Evolutionary conservation across 192 early-diverging fungal genomes (phyloP), one percentile per base, ranked within the genome.

Genomic region (Mortierella hygrophila): DNA sequence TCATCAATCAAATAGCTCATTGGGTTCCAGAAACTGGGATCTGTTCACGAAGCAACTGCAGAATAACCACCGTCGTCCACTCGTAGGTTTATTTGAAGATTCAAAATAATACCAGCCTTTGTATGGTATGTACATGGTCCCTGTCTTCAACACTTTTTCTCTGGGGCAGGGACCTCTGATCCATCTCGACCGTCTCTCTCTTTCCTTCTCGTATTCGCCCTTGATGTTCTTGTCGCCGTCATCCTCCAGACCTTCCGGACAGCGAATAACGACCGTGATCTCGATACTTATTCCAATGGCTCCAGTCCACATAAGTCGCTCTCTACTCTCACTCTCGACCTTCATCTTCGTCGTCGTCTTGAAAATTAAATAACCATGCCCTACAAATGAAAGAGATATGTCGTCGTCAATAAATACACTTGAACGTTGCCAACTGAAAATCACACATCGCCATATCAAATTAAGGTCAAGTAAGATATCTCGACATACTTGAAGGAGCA

Each of bases 401-500:
- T 47, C 9, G 4, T 0, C 23, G 46, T 42, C 9, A 35, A 23
- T 44, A 18, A 35, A 23, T 44, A 18, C 60, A 2, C 13, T 29
- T 65, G 47, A 9, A 52, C 72, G 1, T 46, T 20, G 47, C 46
- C 29, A 29, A 42, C 0, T 46, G 44, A 44, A 71, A 0, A 32
- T 32, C 18, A 13, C 52, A 52, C 38, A 47, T 21, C 16, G 26
- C 20, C 26, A 13, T 26, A 57, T 4, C 7, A 37, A 20, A 37
- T 70, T 6, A 41, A n/a, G 38, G 26, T 10, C 3, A 20, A 70
- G 65, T 42, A 4, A 7, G 18, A 18, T 32, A n/a, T 18, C 15
- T 16, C 18, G 47, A 20, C 37, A 35, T 86, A 86, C 84, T 72
- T 86, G 84, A 47, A 86, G 63, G 37, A 86, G 79, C 82, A 88